Conservation (phyloP, 495 filamentous ascomycete genomes). For the Penicillium coprophilum region DNA sequence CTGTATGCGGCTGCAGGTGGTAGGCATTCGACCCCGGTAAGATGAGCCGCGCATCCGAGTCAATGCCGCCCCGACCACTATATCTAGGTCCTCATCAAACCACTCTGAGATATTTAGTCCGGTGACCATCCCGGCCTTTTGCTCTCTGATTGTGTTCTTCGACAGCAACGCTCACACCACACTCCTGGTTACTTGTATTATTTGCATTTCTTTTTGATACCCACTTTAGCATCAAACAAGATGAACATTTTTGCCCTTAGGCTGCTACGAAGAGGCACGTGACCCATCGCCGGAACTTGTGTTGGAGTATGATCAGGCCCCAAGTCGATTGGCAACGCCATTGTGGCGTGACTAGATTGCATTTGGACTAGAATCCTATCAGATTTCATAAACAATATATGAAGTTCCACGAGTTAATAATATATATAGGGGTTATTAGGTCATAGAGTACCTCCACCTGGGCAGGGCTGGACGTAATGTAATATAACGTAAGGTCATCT, state of each 20-base stretch:
- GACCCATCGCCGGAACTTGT: neutral
- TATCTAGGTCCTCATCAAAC: neutral
- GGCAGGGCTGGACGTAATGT: neutral
- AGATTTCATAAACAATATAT: neutral
- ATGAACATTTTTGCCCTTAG: neutral
- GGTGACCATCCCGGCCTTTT: neutral
- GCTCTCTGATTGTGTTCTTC: neutral
- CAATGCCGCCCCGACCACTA: neutral
- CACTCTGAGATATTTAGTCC: constrained; percentile 2
- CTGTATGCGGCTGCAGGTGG: neutral
- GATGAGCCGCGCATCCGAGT: neutral
- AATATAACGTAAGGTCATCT: neutral
- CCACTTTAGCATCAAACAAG: constrained; percentile 8
- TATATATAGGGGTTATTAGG: neutral
- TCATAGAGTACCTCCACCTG: neutral
- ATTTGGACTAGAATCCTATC: neutral
- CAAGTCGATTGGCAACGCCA: constrained; percentile 3
- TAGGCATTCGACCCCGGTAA: neutral
- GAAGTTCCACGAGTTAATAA: neutral
- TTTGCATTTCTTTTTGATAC: constrained; percentile 21
- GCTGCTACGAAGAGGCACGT: constrained; percentile 2
- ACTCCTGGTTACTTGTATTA: constrained; percentile 8
- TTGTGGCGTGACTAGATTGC: neutral
- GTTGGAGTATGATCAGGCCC: neutral
- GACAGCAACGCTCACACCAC: neutral